Conservation (phyloP, 768 basidiomycete genomes). For the Hirschioporus abietinus region DNA sequence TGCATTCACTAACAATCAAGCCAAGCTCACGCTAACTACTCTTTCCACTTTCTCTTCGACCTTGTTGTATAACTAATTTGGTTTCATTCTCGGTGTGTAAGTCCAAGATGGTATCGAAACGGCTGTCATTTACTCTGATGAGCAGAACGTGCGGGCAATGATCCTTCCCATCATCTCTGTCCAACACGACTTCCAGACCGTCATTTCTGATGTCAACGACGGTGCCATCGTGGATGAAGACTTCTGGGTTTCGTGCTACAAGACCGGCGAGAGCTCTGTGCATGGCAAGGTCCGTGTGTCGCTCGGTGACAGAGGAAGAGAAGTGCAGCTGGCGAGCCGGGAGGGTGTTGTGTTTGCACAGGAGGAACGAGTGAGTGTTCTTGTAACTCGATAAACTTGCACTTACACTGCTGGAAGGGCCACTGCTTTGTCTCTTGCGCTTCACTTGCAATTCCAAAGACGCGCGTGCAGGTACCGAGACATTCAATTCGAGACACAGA, state of each 20-base stretch:
- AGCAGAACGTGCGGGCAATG: too few species aligned
- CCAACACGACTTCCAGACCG: slow-evolving; percentile 54
- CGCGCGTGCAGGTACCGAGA: slow-evolving; percentile 43
- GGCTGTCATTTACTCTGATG: too few species aligned
- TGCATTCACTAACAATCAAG: too few species aligned
- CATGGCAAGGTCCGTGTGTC: slow-evolving; percentile 58
- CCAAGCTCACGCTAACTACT: too few species aligned
- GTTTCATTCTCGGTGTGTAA: too few species aligned
- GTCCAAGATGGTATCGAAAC: too few species aligned
- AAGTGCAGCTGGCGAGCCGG: slow-evolving; percentile 38
- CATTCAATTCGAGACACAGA: slow-evolving; percentile 46
- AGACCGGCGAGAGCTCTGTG: slow-evolving; percentile 42
- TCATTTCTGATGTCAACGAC: slow-evolving; percentile 58
- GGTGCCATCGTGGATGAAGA: slow-evolving; percentile 52
- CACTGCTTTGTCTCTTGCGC: slow-evolving; percentile 41
- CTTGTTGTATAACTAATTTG: too few species aligned
- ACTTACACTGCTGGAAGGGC: slow-evolving; percentile 14
- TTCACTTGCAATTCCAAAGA: slow-evolving; percentile 40
- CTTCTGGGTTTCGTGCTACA: slow-evolving; percentile 76
- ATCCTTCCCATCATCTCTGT: slow-evolving; percentile 48
- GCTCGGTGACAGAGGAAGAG: slow-evolving; percentile 33
- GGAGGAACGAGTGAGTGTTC: slow-evolving; percentile 27
- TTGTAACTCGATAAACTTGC: neutral
- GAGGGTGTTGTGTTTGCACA: slow-evolving; percentile 44
- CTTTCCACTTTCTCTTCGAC: too few species aligned